Base-by-base conservation (phyloP, 495 filamentous ascomycete species). In the Penicillium paxilli region DNA sequence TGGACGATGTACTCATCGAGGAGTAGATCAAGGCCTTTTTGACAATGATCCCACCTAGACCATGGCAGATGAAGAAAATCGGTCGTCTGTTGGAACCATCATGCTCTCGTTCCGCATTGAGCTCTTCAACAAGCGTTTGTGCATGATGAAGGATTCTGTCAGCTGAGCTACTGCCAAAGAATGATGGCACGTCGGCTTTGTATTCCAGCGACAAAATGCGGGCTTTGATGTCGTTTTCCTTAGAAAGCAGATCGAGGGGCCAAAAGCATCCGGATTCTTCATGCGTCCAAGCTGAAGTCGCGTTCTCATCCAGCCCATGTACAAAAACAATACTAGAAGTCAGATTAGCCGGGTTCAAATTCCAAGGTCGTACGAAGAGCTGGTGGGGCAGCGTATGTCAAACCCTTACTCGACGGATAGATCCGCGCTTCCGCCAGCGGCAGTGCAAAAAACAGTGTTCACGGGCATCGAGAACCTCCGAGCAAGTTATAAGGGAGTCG, bases 11-110 rank as follows among this genome's bases (percentile, higher is more conserved):
- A n/a, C 60, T 26, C 12, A 49, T 65, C 9, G 64, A 56, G 16
- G 58, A 66, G 44, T 67, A 63, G 12, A 70, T 38, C 1, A 65
- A 22, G 17, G 38, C 68, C 44, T 65, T 59, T 25, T 63, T 80
- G 24, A 79, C 74, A 17, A 83, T 60, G 21, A 81, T 69, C 0
- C 78, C 80, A n/a, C 80, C 77, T 2, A 82, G 66, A 52, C 77
- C 81, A 58, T 83, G 79, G 2, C 60, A 78, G 2, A 82, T 57
- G 55, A 83, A 80, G 44, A 22, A 7, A 17, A 41, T 20, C 16
- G 38, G 38, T 22, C 38, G 38, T 22, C 38, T 41, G 38, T 5
- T 20, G 38, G 17, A 20, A 20, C 20, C 20, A 22, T 41, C 38
- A 20, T 20, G 20, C 38, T 41, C 38, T 14, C 38, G 16, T 41